These are phyloP conservation scores for Rosa persica DNA, from an alignment of 306 rosid species.

Conservation along the genomic window DNA sequence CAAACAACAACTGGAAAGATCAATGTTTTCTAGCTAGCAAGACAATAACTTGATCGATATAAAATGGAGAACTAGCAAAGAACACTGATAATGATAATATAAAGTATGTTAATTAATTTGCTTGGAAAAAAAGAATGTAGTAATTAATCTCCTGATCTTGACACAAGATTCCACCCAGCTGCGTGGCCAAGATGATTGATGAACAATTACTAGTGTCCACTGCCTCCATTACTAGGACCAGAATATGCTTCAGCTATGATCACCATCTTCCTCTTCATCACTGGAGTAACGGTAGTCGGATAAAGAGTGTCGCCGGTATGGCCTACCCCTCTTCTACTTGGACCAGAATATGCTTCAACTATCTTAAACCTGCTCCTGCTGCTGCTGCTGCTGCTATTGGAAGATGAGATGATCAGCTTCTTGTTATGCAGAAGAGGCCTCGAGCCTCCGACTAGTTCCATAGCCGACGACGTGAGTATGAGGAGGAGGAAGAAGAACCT, in stretches of 20 bases:
- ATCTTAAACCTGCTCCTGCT: constrained; percentile 20
- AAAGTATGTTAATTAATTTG: background rate
- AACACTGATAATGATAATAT: background rate
- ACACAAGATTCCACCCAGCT: background rate
- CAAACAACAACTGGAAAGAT: background rate
- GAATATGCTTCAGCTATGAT: constrained; percentile 11
- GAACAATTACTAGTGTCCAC: background rate
- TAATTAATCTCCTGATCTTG: background rate
- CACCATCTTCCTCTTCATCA: constrained; percentile 21
- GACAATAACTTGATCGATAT: background rate
- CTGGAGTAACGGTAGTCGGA: background rate
- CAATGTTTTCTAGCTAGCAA: background rate
- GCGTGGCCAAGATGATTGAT: background rate
- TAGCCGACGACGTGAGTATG: constrained; percentile 20
- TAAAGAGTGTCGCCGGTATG: constrained; percentile 11
- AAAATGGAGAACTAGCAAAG: background rate
- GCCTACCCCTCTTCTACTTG: constrained; percentile 45
- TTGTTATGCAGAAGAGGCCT: constrained; percentile 31
- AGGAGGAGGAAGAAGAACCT: constrained; percentile 26
- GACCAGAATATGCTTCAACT: constrained; percentile 60
- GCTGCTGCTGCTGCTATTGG: background rate
- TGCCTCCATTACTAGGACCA: constrained; percentile 16
- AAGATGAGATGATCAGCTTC: constrained; percentile 6
- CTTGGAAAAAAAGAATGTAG: background rate
- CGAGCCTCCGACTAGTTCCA: constrained; percentile 39